A percentile compares a stretch with the other conserved stretches of the same genome.
Conservation (phyloP, 768 basidiomycete species). For the Termitomyces sp. region DNA sequence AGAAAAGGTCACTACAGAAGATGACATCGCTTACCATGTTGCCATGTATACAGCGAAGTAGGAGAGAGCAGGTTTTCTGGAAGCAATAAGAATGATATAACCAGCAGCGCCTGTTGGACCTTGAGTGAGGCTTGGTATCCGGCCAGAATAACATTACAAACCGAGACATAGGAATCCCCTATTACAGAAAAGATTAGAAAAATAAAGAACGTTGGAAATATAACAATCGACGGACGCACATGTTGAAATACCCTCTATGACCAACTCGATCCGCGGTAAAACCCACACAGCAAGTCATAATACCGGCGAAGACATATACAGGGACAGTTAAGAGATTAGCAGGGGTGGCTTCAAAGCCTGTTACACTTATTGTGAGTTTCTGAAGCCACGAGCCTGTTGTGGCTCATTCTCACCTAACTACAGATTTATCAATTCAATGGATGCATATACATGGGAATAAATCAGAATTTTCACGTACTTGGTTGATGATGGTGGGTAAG, state of each 20-base stretch:
- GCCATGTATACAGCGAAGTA: slow-evolving; percentile 72
- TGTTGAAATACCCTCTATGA: slow-evolving; percentile 54
- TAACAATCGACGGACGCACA: slow-evolving; percentile 37
- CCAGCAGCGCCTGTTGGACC: slow-evolving; percentile 41
- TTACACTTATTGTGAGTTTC: background rate
- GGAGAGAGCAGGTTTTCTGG: slow-evolving; percentile 56
- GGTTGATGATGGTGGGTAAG: slow-evolving; percentile 71
- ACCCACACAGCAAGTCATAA: slow-evolving; percentile 59
- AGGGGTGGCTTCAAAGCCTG: slow-evolving; percentile 60
- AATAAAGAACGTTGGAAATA: background rate
- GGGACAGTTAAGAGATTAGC: slow-evolving; percentile 78
- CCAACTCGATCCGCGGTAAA: slow-evolving; percentile 57
- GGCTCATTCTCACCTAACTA: slow-evolving; percentile 22
- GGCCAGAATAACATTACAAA: slow-evolving; percentile 18
- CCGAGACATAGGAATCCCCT: slow-evolving; percentile 33
- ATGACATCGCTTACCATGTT: slow-evolving; percentile 41
- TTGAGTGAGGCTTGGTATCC: background rate
- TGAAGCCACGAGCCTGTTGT: background rate
- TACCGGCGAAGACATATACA: slow-evolving; percentile 65
- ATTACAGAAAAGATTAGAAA: background rate
- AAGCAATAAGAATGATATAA: slow-evolving; percentile 65
- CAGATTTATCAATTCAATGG: slow-evolving; percentile 2
- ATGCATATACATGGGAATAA: background rate
- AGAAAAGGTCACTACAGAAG: background rate
- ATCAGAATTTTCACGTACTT: slow-evolving; percentile 31